Evolutionary conservation across 352 stramenopile genomes (phyloP), one percentile per base, ranked within the genome.

Genomic region (Pythium vanterpoolii): DNA sequence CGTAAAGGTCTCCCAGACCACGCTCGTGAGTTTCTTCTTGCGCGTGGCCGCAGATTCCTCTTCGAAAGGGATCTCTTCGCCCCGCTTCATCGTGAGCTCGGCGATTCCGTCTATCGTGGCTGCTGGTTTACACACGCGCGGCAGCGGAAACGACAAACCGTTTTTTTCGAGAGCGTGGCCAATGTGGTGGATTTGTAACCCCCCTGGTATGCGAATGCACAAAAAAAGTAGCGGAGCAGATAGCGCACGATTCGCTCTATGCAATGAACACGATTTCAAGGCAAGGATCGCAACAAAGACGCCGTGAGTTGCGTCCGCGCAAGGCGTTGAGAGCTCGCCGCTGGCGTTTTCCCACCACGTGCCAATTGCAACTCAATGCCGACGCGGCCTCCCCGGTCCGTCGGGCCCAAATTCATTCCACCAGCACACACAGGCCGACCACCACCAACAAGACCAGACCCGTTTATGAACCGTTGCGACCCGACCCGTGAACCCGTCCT

Each of bases 1-100:
- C 54, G 82, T 87, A 60, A 91, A 91, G 26, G 79, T 91, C 69
- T 91, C 79, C 82, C 82, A 91, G 36, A 91, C 82, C 60, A 89
- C 68, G 60, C 79, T 89, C 58, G 82, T 91, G 60, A 89, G 77
- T 68, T 91, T 91, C 65, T 91, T 91, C 62, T 88, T 89, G 63
- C 79, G 79, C 57, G 72, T 69, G 11, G 69, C 52, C 34, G 62
- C 48, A 40, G 62, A 63, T 56, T 88, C 77, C 51, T 89, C 77
- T 43, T 88, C 78, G 43, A 88, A 86, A 27, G 73, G 70, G 65
- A 90, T 82, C 43, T 73, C 72, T 60, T 81, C 70, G 48, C 54
- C 64, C 40, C 74, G 71, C 72, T 87, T 86, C 60, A 72, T 79
- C 38, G 64, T 70, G 34, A 83, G 63, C 46, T 76, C 66, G 10